Evolutionary conservation across 257 asterid species (phyloP).

Genomic region (Nicotiana tabacum): DNA sequence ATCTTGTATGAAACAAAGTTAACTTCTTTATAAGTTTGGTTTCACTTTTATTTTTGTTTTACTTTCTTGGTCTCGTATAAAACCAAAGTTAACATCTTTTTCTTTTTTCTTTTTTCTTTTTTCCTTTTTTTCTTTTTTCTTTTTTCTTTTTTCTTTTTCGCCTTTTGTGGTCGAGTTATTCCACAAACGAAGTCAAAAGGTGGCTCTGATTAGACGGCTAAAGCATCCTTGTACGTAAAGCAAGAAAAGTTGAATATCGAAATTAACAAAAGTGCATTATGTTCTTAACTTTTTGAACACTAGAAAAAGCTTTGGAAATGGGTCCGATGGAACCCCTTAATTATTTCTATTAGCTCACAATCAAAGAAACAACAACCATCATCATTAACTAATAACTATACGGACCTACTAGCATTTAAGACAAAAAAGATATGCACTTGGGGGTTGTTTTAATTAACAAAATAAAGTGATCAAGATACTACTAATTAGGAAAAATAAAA

Average conservation of each 20-base stretch:
- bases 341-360: slow-evolving; percentile 8
- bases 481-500: neutral
- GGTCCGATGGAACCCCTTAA: neutral
- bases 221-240: slow-evolving; percentile 40
- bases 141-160: neutral
- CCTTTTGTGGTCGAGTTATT: neutral
- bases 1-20: too few species aligned
- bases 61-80: neutral
- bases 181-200: slow-evolving; percentile 47
- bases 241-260: slow-evolving; percentile 52
- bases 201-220: slow-evolving; percentile 29
- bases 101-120: neutral
- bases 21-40: neutral
- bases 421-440: slow-evolving; percentile 5
- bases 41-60: neutral
- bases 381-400: slow-evolving; percentile 58
- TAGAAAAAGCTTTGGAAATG: slow-evolving; percentile 26
- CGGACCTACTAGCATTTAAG: neutral
- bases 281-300: slow-evolving; percentile 26
- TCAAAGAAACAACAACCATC: slow-evolving; percentile 21
- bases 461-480: neutral
- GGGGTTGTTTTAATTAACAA: neutral
- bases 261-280: slow-evolving; percentile 48
- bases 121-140: neutral
- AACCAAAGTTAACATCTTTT: slow-evolving; percentile 4